Percentiles rank a stretch among this genome's conserved stretches.
Conservation (phyloP, 805 yeast genomes). For the Lipomyces anomalus region DNA sequence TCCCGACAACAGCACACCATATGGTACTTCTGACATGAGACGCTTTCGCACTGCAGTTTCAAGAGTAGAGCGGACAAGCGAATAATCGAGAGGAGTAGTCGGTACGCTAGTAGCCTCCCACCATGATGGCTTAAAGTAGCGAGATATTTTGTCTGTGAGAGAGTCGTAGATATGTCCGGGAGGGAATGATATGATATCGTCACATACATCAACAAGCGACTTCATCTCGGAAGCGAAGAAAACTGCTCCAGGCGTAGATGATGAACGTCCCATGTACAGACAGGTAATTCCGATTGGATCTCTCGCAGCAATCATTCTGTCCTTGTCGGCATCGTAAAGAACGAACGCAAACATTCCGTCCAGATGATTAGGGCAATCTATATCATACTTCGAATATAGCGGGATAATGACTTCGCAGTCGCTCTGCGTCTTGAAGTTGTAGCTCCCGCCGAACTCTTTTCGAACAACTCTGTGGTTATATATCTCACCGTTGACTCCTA, state of each 20-base stretch:
- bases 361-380: conserved; percentile 84
- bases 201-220: conserved; percentile 92
- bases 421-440: conserved; percentile 74
- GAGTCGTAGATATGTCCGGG: conserved; percentile 98
- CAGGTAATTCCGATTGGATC: conserved; percentile 98
- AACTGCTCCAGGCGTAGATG: conserved; percentile 62
- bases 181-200: conserved; percentile 86
- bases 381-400: conserved; percentile 74
- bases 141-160: conserved; percentile 70
- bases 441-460: conserved; percentile 57
- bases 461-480: conserved; percentile 93
- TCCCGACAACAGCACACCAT: conserved; percentile 95
- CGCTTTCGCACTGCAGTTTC: conserved; percentile 97
- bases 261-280: conserved; percentile 84
- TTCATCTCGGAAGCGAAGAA: conserved; percentile 93
- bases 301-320: conserved; percentile 92
- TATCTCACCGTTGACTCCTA: conserved; percentile 96
- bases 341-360: conserved; percentile 99
- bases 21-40: conserved; percentile 99
- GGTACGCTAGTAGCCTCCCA: conserved; percentile 80
- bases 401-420: conserved; percentile 99
- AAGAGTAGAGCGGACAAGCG: conserved; percentile 65
- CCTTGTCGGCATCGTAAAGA: conserved; percentile 73
- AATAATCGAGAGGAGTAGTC: conserved; percentile 66
- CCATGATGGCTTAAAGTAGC: conserved; percentile 93